phyloP scores from a whole-genome alignment of 768 basidiomycete species.

The Pisolithus orientalis region DNA sequence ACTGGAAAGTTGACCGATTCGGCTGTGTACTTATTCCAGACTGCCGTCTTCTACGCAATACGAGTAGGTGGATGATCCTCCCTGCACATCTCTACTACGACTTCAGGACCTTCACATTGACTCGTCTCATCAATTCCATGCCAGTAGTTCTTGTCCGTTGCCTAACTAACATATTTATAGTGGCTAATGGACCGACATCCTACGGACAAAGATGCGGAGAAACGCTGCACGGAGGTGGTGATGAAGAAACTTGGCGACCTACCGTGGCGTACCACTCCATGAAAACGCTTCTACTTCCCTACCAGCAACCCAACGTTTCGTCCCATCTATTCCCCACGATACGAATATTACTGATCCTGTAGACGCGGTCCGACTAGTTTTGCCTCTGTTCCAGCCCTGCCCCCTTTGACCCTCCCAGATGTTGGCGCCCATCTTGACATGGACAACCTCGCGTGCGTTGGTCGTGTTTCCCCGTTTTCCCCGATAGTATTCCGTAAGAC shows the following conservation, averaged over 20 bases:
- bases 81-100: background rate
- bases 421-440: too few species aligned
- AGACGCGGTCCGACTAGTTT: too few species aligned
- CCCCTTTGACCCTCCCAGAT: too few species aligned
- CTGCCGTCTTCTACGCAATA: constrained; percentile 72
- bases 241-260: constrained; percentile 53
- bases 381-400: too few species aligned
- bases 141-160: background rate
- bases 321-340: too few species aligned
- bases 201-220: constrained; percentile 55
- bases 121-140: background rate
- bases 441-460: too few species aligned
- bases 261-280: too few species aligned
- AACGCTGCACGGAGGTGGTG: constrained; percentile 66
- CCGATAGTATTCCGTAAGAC: too few species aligned
- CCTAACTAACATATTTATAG: constrained; percentile 27
- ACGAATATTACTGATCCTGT: too few species aligned
- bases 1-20: constrained; percentile 1
- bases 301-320: too few species aligned
- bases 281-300: too few species aligned
- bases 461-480: too few species aligned
- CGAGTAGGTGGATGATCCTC: constrained; percentile 38
- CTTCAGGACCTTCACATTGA: background rate
- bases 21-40: constrained; percentile 35
- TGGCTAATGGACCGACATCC: constrained; percentile 55